Evolutionary conservation across 1,139 yeast genomes (phyloP).

Genomic region (Yamadazyma songkhlaensis): DNA sequence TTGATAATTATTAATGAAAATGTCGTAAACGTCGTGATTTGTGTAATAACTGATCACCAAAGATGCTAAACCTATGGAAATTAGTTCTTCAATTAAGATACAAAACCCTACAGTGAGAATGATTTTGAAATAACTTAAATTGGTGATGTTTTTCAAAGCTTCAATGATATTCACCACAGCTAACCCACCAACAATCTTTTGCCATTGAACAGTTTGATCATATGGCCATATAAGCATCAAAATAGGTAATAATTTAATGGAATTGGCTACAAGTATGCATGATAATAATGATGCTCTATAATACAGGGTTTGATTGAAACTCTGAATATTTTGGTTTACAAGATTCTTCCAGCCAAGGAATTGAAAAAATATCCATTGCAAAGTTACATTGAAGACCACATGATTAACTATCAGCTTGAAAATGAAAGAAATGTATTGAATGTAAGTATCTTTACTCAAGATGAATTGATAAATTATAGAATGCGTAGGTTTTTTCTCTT

Average conservation of each 20-base stretch:
- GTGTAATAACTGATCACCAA: slow-evolving; percentile 2
- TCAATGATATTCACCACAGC: slow-evolving; percentile 66
- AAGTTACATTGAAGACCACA: slow-evolving; percentile 45
- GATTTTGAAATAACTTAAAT: slow-evolving; percentile 8
- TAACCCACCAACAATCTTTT: slow-evolving; percentile 57
- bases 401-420: slow-evolving; percentile 62
- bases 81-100: slow-evolving; percentile 5
- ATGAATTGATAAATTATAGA: slow-evolving; percentile 29
- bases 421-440: slow-evolving; percentile 70
- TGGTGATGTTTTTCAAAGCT: slow-evolving; percentile 56
- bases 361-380: slow-evolving; percentile 41
- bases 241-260: slow-evolving; percentile 85
- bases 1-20: slow-evolving; percentile 8
- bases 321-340: slow-evolving; percentile 20
- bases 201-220: slow-evolving; percentile 65
- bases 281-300: slow-evolving; percentile 48
- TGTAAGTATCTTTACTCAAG: slow-evolving; percentile 41
- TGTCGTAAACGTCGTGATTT: slow-evolving; percentile 3
- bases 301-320: slow-evolving; percentile 24
- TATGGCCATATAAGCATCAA: slow-evolving; percentile 96
- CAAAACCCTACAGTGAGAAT: slow-evolving; percentile 7
- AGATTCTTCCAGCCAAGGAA: slow-evolving; percentile 30
- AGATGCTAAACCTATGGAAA: not conserved
- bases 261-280: slow-evolving; percentile 71
- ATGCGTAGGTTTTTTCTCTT: slow-evolving; percentile 54